These are phyloP conservation scores for Epicoccum sorghinum DNA, from an alignment of 2,329 filamentous ascomycete genomes.

Conservation along the genomic window DNA sequence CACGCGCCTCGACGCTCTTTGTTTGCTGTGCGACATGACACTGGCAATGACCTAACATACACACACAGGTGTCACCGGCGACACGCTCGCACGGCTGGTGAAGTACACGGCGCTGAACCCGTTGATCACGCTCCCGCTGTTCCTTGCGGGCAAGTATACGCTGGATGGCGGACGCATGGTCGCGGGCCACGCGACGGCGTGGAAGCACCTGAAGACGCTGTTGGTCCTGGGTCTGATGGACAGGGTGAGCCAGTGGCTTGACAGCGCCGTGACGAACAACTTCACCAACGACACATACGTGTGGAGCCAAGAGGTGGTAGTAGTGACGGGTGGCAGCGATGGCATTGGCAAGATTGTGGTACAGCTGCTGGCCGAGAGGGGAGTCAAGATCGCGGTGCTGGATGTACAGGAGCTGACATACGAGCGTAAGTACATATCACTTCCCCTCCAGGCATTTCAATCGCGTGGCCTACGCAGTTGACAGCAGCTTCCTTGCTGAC, in stretches of 20 bases:
- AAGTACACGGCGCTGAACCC: conserved; percentile 69
- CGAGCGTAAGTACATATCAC: conserved; percentile 38
- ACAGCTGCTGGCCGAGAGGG: conserved; percentile 66
- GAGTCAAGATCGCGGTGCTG: conserved; percentile 72
- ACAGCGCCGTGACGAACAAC: conserved; percentile 57
- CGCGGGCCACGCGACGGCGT: conserved; percentile 55
- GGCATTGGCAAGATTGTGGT: conserved; percentile 75
- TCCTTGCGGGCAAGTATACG: conserved; percentile 70
- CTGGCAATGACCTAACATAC: neutral
- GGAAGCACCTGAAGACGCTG: conserved; percentile 60
- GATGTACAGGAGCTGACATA: conserved; percentile 70
- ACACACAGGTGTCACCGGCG: conserved; percentile 51
- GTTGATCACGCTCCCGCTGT: conserved; percentile 65
- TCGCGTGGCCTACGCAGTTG: too few relatives aligned
- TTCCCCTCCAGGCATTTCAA: neutral
- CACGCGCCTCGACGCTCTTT: neutral
- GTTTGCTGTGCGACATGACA: neutral
- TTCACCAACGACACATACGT: conserved; percentile 63
- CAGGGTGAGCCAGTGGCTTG: conserved; percentile 59
- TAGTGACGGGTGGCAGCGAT: conserved; percentile 76
- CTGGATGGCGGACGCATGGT: conserved; percentile 63
- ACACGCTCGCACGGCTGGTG: conserved; percentile 64
- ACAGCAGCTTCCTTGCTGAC: conserved; percentile 7
- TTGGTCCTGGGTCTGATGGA: conserved; percentile 60
- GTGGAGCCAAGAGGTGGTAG: conserved; percentile 72